Evolutionary conservation across 2,329 filamentous ascomycete species (phyloP), one percentile per base, ranked within the genome.

Genomic region (Colletotrichum viniferum): DNA sequence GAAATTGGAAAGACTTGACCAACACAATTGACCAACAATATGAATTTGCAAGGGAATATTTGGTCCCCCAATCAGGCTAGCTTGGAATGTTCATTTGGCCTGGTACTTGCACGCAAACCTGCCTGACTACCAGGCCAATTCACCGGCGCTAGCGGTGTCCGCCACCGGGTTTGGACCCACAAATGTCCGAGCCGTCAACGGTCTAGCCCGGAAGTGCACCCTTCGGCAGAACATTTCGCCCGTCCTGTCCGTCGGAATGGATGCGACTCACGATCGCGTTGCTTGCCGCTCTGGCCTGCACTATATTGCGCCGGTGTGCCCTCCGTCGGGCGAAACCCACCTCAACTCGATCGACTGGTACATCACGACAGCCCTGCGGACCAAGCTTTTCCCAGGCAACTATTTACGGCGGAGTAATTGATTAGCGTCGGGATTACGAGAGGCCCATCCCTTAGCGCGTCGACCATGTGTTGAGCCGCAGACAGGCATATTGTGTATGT

Each of bases 211-310:
- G 32, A 24, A 52, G 43, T 24, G 55, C 38, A 24, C 28, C 63
- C 58, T 64, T 68, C 73, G 73, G 73, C 34, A 32, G 24, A 24
- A 76, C 26, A 73, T 10, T 75, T 73, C 69, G 56, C 38, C 73
- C 73, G 73, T 38, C 26, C 12, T 16, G 32, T 48, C 69, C 38
- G 43, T 65, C 28, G 62, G 30, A 38, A 52, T 52, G n/a, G n/a
- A 21, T 13, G 43, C 43, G 2, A 24, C 5, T 13, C 43, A 52
- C 9, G 10, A 21, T 52, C n/a, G 6, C 43, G 43, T 10, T 24
- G 6, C 13, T 13, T 24, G 6, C 43, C 43, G 43, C 43, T 52
- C 43, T 52, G 43, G 10, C n/a, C 43, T 52, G n/a, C 43, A 21
- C n/a, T 62, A 4, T 0, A 32, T 32, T n/a, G 6, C 28, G 12